Percentiles rank a stretch among this genome's conserved stretches.
phyloP scores from a whole-genome alignment of 2,329 filamentous ascomycete genomes.

The Cordyceps cateniannulata region DNA sequence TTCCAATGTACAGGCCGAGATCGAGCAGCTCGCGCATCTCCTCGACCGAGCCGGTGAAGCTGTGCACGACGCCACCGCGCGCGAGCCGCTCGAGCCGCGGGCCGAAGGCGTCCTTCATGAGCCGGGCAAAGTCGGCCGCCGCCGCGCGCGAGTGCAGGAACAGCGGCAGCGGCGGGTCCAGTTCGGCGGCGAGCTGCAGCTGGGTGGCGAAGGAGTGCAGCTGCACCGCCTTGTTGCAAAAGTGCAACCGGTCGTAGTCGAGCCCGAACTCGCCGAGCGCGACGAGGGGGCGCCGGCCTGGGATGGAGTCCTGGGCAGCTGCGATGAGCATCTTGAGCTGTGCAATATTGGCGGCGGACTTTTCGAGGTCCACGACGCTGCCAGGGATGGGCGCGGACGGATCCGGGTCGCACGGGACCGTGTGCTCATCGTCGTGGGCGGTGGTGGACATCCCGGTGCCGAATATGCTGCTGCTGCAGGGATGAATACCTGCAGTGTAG shows the following conservation, averaged over 20 bases:
- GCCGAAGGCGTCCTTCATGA: constrained; percentile 56
- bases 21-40: constrained; percentile 78
- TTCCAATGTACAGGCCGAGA: constrained; percentile 81
- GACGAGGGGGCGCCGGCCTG: constrained; percentile 39
- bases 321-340: constrained; percentile 60
- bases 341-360: constrained; percentile 44
- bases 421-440: constrained; percentile 35
- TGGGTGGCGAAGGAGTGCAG: constrained; percentile 80
- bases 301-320: constrained; percentile 42
- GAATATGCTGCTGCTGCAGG: constrained; percentile 79
- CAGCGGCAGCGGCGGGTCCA: constrained; percentile 70
- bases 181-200: constrained; percentile 64
- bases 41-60: constrained; percentile 81
- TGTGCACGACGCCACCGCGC: constrained; percentile 81
- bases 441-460: constrained; percentile 34
- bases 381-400: constrained; percentile 41
- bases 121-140: constrained; percentile 71
- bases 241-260: constrained; percentile 87
- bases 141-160: constrained; percentile 91
- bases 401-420: constrained; percentile 48
- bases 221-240: constrained; percentile 73
- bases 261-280: constrained; percentile 95
- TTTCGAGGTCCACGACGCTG: constrained; percentile 37
- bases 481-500: constrained; percentile 88
- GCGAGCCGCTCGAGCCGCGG: constrained; percentile 58